Base-by-base conservation (phyloP, 768 basidiomycete species). In the Amanita molliuscula region DNA sequence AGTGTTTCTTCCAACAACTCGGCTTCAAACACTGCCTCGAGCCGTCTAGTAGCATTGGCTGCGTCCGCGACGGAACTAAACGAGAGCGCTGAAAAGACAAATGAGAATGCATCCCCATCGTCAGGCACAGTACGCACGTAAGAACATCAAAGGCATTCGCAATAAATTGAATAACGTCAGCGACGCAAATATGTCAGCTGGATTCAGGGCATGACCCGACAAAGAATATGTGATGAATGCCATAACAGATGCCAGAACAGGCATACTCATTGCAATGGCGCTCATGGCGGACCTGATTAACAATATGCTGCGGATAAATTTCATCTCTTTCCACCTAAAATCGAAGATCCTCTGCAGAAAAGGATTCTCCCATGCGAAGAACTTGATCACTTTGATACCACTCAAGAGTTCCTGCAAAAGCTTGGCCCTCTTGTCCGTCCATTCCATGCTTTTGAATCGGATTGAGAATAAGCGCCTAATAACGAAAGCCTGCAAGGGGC, bases 321-420 rank as follows among this genome's bases (percentile, higher is more conserved):
- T 62, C 66, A 91, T 79, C 64, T 95, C 93, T 44, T 76, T 74
- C 44, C 67, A 69, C 47, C 94, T 74, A 58, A 85, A 86, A 36
- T 76, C 76, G 26, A 75, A 73, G 23, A 96, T 75, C 40, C 84
- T 79, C 13, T 78, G 68, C 20, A 95, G 72, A 64, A 90, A 94
- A 0, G 93, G 88, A 1, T 65, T 58, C 59, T 92, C 89, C 89
- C 89, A 93, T 4, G 86, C 82, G 64, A 94, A 94, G 62, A 84
- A 83, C 64, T 96, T 96, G 74, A 96, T 87, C 53, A 95, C 77
- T 55, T 88, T 84, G 79, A 96, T 93, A 1, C 88, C 88, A 11
- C 83, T 81, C 0, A 96, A 67, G 1, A 98, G 73, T 61, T 98
- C 94, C 62, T 94, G 92, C 9, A 96, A 74, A 3, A 93, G 67